phyloP scores from a whole-genome alignment of 1,139 yeast species.

The Williopsis jadinii region DNA sequence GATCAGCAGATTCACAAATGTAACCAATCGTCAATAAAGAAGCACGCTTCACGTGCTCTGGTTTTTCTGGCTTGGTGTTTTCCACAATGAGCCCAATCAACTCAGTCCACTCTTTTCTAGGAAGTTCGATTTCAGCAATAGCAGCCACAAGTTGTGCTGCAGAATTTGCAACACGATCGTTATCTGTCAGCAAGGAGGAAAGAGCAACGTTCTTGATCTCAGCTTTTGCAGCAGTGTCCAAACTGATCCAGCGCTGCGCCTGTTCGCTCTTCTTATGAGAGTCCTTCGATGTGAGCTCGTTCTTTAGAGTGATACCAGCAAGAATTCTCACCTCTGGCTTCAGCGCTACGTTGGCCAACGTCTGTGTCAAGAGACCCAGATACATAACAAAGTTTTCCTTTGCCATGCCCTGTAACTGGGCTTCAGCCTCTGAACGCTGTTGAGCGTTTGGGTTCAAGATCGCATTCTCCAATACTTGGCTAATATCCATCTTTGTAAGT shows the following conservation, averaged over 20 bases:
- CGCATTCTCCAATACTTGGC: slow-evolving; percentile 71
- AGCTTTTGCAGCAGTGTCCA: slow-evolving; percentile 47
- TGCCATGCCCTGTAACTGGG: slow-evolving; percentile 67
- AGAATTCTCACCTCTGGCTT: slow-evolving; percentile 83
- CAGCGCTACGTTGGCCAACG: slow-evolving; percentile 58
- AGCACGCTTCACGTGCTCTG: slow-evolving; percentile 76
- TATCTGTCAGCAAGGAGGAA: slow-evolving; percentile 54
- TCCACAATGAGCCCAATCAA: slow-evolving; percentile 77
- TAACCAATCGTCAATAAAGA: slow-evolving; percentile 88
- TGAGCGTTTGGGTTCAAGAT: slow-evolving; percentile 56
- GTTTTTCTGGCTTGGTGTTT: slow-evolving; percentile 73
- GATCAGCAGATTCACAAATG: slow-evolving; percentile 92
- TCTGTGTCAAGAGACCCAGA: slow-evolving; percentile 62
- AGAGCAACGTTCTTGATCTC: slow-evolving; percentile 67
- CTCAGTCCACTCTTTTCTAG: slow-evolving; percentile 82
- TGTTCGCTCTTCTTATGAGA: slow-evolving; percentile 41
- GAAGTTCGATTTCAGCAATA: slow-evolving; percentile 90
- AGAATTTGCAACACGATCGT: slow-evolving; percentile 77
- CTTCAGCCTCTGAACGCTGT: slow-evolving; percentile 75
- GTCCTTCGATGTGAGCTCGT: slow-evolving; percentile 80
- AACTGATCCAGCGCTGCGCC: slow-evolving; percentile 37
- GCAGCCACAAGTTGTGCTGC: slow-evolving; percentile 96
- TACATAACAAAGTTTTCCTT: slow-evolving; percentile 71
- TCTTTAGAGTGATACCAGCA: slow-evolving; percentile 85
- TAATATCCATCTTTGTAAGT: slow-evolving; percentile 41